Conservation (phyloP, 1,284 basidiomycete species). For the Boletellus dicymbophilus region DNA sequence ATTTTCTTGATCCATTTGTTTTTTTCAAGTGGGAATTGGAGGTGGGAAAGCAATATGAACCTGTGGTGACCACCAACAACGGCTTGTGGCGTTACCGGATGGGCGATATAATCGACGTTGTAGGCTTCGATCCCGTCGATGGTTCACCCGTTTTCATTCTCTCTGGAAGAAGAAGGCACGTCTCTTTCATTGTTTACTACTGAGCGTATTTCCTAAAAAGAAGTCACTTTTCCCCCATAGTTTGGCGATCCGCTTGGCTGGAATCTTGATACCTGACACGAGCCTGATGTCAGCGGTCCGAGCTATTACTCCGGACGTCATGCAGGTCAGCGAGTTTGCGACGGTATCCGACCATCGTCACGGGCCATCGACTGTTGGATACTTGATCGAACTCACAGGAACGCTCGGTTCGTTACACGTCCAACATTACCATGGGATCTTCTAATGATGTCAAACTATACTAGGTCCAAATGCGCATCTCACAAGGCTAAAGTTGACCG, state of each 20-base stretch:
- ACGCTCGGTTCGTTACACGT: slow-evolving; percentile 13
- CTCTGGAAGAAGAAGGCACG: slow-evolving; percentile 17
- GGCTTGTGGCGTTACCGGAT: slow-evolving; percentile 28
- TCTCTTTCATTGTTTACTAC: too few relatives aligned
- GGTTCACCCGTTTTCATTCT: slow-evolving; percentile 13
- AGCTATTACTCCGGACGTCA: background rate
- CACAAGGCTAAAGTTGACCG: too few relatives aligned
- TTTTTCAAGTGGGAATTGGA: slow-evolving; percentile 30
- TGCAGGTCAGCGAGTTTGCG: slow-evolving; percentile 18
- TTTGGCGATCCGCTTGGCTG: slow-evolving; percentile 8
- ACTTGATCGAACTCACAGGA: slow-evolving; percentile 17
- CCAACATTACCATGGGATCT: too few relatives aligned
- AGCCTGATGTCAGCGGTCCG: slow-evolving; percentile 9
- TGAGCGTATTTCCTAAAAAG: too few relatives aligned
- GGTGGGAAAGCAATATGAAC: slow-evolving; percentile 19
- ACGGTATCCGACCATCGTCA: slow-evolving; percentile 13
- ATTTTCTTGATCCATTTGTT: too few relatives aligned
- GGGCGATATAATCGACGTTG: slow-evolving; percentile 19
- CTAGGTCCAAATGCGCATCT: too few relatives aligned
- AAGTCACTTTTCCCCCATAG: slow-evolving; percentile 11
- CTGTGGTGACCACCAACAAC: slow-evolving; percentile 20
- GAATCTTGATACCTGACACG: slow-evolving; percentile 6
- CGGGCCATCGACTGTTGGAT: slow-evolving; percentile 10
- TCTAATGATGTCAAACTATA: too few relatives aligned
- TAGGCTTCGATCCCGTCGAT: slow-evolving; percentile 11